These are phyloP conservation scores for Tuber microsphaerosporum DNA, from an alignment of 495 filamentous ascomycete genomes.

Conservation along the genomic window DNA sequence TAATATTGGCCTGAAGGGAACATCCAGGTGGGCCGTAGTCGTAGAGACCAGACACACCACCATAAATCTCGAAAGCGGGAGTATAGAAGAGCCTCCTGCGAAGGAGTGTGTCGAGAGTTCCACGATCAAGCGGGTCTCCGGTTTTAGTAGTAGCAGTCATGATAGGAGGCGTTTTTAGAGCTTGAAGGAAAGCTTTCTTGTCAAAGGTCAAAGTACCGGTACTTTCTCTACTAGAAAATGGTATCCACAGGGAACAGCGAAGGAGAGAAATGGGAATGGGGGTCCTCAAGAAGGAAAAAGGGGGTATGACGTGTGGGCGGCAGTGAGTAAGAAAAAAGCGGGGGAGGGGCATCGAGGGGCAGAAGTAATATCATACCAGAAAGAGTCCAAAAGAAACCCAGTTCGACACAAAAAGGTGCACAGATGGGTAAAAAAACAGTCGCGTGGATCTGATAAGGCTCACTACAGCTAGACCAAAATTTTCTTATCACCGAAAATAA, in stretches of 20 bases:
- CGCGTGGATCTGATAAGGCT: no score
- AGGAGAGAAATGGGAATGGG: background rate
- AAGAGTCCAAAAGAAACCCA: slow-evolving; percentile 3
- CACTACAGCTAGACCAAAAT: no score
- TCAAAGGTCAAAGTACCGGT: no score
- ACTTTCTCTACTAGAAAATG: no score
- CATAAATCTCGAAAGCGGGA: slow-evolving; percentile 89
- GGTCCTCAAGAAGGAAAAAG: background rate
- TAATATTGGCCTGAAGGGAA: slow-evolving; percentile 71
- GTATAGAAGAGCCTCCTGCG: slow-evolving; percentile 87
- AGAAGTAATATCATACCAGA: no score
- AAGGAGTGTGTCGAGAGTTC: slow-evolving; percentile 71
- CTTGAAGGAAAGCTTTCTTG: slow-evolving; percentile 26
- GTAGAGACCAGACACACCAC: slow-evolving; percentile 75
- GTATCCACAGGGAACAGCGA: background rate
- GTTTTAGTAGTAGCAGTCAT: slow-evolving; percentile 77
- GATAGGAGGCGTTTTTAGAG: slow-evolving; percentile 15
- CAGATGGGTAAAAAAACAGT: no score
- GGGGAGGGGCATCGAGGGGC: slow-evolving; percentile 34
- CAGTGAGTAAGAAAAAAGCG: slow-evolving; percentile 30
- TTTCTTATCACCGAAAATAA: no score
- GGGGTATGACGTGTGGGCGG: slow-evolving; percentile 10
- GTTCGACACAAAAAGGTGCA: slow-evolving; percentile 12
- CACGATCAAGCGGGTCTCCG: slow-evolving; percentile 79
- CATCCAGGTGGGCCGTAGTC: slow-evolving; percentile 81